Evolutionary conservation across 768 basidiomycete species (phyloP).

Genomic region (Pulveroboletus sp.): DNA sequence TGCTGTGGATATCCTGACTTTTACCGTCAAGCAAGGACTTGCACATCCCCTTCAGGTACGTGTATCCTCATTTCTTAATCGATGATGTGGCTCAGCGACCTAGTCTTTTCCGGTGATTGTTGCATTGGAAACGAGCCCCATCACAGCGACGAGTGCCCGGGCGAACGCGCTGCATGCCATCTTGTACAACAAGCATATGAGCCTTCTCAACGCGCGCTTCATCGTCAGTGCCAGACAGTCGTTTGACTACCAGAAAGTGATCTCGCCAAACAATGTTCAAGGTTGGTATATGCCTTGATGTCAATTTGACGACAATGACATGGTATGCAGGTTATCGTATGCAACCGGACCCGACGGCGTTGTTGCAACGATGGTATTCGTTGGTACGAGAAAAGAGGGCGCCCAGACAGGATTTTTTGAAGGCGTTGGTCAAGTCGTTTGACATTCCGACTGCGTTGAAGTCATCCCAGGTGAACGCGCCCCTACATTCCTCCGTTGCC

Average conservation of each 20-base stretch:
- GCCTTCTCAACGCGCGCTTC: conserved; percentile 84
- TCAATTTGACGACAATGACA: neutral
- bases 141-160: conserved; percentile 56
- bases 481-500: no score
- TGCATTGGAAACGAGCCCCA: conserved; percentile 86
- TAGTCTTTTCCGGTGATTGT: conserved; percentile 91
- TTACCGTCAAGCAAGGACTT: conserved; percentile 92
- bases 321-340: conserved; percentile 57
- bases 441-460: conserved; percentile 61
- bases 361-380: conserved; percentile 88
- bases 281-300: conserved; percentile 38
- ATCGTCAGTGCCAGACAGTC: conserved; percentile 76
- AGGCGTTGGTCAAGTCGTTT: conserved; percentile 77
- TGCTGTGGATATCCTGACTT: conserved; percentile 88
- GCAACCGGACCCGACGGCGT: conserved; percentile 62
- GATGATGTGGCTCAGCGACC: neutral
- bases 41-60: conserved; percentile 89
- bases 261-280: conserved; percentile 45
- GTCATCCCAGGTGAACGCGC: conserved; percentile 51
- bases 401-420: conserved; percentile 83
- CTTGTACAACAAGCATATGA: conserved; percentile 85
- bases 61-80: neutral
- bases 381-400: conserved; percentile 90
- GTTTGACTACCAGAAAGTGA: conserved; percentile 77
- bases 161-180: conserved; percentile 79